phyloP scores from a whole-genome alignment of 1,284 basidiomycete genomes.

The Ceratobasidium sp. region DNA sequence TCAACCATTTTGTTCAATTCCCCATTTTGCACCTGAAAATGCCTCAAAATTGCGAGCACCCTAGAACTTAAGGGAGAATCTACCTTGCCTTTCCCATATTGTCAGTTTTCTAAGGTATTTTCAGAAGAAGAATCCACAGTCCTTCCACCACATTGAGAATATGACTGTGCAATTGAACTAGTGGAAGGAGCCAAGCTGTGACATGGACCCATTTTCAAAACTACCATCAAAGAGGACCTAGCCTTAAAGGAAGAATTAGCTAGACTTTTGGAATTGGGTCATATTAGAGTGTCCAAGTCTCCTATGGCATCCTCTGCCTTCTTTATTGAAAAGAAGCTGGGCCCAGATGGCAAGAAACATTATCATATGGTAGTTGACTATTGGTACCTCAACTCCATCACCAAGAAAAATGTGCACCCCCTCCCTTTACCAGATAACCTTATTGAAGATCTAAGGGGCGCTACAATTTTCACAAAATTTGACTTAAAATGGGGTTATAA shows the following conservation, averaged over 20 bases:
- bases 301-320: slow-evolving; percentile 39
- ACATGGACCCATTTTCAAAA: slow-evolving; percentile 22
- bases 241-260: slow-evolving; percentile 26
- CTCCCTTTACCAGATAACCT: slow-evolving; percentile 24
- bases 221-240: background rate
- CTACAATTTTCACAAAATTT: slow-evolving; percentile 38
- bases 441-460: slow-evolving; percentile 13
- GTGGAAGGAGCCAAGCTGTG: background rate
- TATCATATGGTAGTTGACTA: slow-evolving; percentile 37
- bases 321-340: slow-evolving; percentile 33
- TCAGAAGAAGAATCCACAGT: slow-evolving; percentile 14
- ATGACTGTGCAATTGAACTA: slow-evolving; percentile 40
- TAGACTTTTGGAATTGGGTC: slow-evolving; percentile 12
- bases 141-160: slow-evolving; percentile 24
- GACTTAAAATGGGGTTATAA: slow-evolving; percentile 34
- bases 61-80: background rate
- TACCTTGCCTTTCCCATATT: background rate
- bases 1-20: background rate
- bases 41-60: background rate
- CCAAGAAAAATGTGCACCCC: slow-evolving; percentile 36
- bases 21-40: background rate
- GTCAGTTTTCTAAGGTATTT: slow-evolving; percentile 25
- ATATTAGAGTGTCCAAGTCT: slow-evolving; percentile 33
- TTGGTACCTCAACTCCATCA: slow-evolving; percentile 38
- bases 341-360: background rate